Evolutionary conservation across 495 filamentous ascomycete species (phyloP).

Genomic region (Halenospora varia): DNA sequence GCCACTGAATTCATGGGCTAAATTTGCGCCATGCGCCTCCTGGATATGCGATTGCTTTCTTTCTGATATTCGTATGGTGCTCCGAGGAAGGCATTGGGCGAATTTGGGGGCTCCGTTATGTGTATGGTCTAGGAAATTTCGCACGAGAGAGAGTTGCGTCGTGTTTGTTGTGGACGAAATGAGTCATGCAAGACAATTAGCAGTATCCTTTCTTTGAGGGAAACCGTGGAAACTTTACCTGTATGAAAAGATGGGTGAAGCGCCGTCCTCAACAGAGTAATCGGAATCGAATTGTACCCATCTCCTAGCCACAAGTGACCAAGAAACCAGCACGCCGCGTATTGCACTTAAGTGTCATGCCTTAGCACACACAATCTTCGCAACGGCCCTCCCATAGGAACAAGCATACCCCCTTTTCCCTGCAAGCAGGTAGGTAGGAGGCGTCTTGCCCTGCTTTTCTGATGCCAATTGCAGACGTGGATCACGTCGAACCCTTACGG

Average conservation of each 20-base stretch:
- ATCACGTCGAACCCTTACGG: constrained; percentile 92
- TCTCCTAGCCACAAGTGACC: constrained; percentile 33
- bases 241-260: constrained; percentile 52
- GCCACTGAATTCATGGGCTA: too few relatives aligned
- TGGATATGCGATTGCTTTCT: too few relatives aligned
- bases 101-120: too few relatives aligned
- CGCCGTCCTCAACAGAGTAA: constrained; percentile 86
- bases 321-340: constrained; percentile 75
- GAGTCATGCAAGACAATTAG: constrained; percentile 20
- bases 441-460: constrained; percentile 77
- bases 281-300: constrained; percentile 98
- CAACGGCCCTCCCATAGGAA: constrained; percentile 85
- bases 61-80: too few relatives aligned
- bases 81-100: too few relatives aligned
- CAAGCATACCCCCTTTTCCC: constrained; percentile 32
- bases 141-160: not conserved
- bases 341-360: constrained; percentile 97
- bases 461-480: constrained; percentile 95
- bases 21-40: too few relatives aligned
- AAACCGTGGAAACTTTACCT: constrained; percentile 49
- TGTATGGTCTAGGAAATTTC: too few relatives aligned
- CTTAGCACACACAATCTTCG: constrained; percentile 76
- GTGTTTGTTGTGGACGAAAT: not conserved
- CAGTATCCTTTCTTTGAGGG: constrained; percentile 22
- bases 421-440: constrained; percentile 31